phyloP scores from a whole-genome alignment of 495 filamentous ascomycete genomes.

The Lasiosphaeris hirsuta region DNA sequence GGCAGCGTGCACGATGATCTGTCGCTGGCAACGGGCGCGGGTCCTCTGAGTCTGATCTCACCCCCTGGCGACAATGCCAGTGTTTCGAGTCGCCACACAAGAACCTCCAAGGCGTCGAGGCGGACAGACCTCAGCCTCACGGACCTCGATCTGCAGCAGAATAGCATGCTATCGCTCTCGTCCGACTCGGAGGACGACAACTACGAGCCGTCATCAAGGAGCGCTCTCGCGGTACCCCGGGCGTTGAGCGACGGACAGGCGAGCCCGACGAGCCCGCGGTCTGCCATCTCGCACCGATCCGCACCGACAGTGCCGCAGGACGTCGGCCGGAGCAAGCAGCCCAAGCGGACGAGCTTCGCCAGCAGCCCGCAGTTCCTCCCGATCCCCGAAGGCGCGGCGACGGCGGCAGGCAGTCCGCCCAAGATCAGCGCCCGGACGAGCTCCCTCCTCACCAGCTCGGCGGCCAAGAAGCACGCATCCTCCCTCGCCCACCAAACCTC shows the following conservation, averaged over 20 bases:
- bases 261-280: slow-evolving; percentile 30
- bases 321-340: slow-evolving; percentile 12
- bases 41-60: slow-evolving; percentile 21
- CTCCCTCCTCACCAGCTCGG: slow-evolving; percentile 16
- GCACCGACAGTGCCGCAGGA: slow-evolving; percentile 13
- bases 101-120: slow-evolving; percentile 48
- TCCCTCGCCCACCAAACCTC: slow-evolving; percentile 12
- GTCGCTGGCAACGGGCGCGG: slow-evolving; percentile 1
- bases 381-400: slow-evolving; percentile 11
- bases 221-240: slow-evolving; percentile 21
- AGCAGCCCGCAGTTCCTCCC: slow-evolving; percentile 23
- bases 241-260: slow-evolving; percentile 25
- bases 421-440: slow-evolving; percentile 20
- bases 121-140: slow-evolving; percentile 39
- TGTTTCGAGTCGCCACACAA: slow-evolving; percentile 48
- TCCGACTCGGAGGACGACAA: slow-evolving; percentile 47
- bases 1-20: slow-evolving; percentile 16
- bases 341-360: slow-evolving; percentile 26
- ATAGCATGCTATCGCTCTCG: slow-evolving; percentile 47
- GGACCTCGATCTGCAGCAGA: slow-evolving; percentile 44
- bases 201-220: slow-evolving; percentile 25
- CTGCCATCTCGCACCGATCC: slow-evolving; percentile 23
- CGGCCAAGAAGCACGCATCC: slow-evolving; percentile 5
- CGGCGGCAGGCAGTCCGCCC: not conserved
- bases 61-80: slow-evolving; percentile 40